Conservation (phyloP, 2,329 filamentous ascomycete genomes). For the Exophiala sideris region DNA sequence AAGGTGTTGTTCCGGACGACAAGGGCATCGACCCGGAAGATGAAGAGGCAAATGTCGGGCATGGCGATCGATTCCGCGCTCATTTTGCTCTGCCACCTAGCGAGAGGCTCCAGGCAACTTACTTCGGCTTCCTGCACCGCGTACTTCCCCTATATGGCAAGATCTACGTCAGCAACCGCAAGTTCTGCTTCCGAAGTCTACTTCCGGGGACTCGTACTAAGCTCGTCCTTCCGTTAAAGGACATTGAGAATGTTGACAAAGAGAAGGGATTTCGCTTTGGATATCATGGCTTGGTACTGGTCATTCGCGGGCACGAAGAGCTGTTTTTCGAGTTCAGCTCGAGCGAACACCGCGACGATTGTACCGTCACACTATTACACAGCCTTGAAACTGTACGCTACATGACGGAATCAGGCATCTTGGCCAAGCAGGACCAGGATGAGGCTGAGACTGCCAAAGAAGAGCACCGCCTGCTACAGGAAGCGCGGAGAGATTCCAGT, state of each 20-base stretch:
- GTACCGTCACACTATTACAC: slow-evolving; percentile 74
- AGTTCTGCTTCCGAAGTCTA: slow-evolving; percentile 89
- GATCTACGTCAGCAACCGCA: slow-evolving; percentile 84
- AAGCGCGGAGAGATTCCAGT: slow-evolving; percentile 58
- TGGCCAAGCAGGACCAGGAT: slow-evolving; percentile 66
- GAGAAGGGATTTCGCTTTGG: slow-evolving; percentile 92
- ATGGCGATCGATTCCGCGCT: slow-evolving; percentile 70
- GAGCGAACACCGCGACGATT: slow-evolving; percentile 79
- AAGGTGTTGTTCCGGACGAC: slow-evolving; percentile 66
- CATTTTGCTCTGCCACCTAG: slow-evolving; percentile 85
- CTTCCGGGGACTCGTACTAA: slow-evolving; percentile 88
- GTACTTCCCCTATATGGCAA: slow-evolving; percentile 93
- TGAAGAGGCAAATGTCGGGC: slow-evolving; percentile 51
- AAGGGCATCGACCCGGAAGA: slow-evolving; percentile 54
- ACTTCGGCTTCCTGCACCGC: slow-evolving; percentile 87
- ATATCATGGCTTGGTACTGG: slow-evolving; percentile 85
- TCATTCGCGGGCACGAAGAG: slow-evolving; percentile 91
- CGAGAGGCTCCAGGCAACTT: slow-evolving; percentile 82
- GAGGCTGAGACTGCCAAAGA: slow-evolving; percentile 71
- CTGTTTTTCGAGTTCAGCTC: slow-evolving; percentile 91
- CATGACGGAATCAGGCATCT: slow-evolving; percentile 65
- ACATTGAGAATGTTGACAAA: slow-evolving; percentile 90
- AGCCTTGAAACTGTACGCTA: slow-evolving; percentile 70
- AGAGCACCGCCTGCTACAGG: slow-evolving; percentile 76
- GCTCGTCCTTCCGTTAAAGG: slow-evolving; percentile 82